These are phyloP conservation scores for Lablab purpureus DNA, from an alignment of 306 rosid genomes.

Conservation along the genomic window DNA sequence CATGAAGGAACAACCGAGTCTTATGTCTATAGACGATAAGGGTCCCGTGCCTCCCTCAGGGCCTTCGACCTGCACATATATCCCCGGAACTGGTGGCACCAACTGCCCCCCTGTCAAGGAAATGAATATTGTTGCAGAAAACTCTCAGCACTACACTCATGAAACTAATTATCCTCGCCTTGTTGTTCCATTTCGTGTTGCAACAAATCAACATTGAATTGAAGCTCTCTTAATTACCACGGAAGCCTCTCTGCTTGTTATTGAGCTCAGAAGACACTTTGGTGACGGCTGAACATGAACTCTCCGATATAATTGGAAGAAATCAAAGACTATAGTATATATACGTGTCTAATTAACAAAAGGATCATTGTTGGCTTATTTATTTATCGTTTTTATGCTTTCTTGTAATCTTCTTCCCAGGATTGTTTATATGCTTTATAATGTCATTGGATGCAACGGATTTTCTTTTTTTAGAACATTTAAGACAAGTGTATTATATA, in stretches of 20 bases:
- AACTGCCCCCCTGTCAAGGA: constrained; percentile 64
- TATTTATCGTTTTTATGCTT: not conserved
- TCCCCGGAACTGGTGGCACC: constrained; percentile 70
- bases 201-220: constrained; percentile 45
- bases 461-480: not conserved
- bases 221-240: not conserved
- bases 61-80: constrained; percentile 75
- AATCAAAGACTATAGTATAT: not conserved
- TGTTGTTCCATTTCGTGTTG: constrained; percentile 46
- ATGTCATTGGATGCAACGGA: not conserved
- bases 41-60: constrained; percentile 65
- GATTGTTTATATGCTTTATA: not conserved
- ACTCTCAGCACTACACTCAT: not conserved
- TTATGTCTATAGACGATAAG: constrained; percentile 64
- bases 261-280: not conserved
- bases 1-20: constrained; percentile 28
- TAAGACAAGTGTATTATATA: not conserved
- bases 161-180: constrained; percentile 46
- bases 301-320: not conserved
- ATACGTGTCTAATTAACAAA: not conserved
- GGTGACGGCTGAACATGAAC: not conserved
- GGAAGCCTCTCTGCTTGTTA: not conserved
- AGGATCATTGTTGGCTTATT: constrained; percentile 26
- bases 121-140: constrained; percentile 50
- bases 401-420: not conserved